A percentile compares a stretch with the other conserved stretches of the same genome.
phyloP scores from a whole-genome alignment of 1,284 basidiomycete genomes.

The Sporisorium iseilematis-ciliati region DNA sequence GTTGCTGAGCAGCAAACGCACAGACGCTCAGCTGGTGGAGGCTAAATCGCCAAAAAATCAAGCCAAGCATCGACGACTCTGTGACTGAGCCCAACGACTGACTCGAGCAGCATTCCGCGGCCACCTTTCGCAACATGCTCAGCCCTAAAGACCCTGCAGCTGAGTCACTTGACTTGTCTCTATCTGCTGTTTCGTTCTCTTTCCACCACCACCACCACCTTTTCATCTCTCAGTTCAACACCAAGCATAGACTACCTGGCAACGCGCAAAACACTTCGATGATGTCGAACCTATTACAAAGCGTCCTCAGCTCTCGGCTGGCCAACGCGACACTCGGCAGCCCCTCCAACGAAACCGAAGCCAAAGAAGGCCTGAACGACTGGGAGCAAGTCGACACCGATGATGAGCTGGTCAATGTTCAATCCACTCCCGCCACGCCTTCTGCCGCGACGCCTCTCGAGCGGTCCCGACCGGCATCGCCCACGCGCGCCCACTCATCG shows the following conservation, averaged over 20 bases:
- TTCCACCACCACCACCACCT: conserved; percentile 3
- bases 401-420: conserved; percentile 52
- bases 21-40: conserved; percentile 1
- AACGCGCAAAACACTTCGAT: no score
- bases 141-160: conserved; percentile 11
- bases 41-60: no score
- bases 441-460: conserved; percentile 47
- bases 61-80: no score
- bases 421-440: conserved; percentile 36
- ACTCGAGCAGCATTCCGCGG: neutral
- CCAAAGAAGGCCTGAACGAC: conserved; percentile 47
- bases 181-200: neutral
- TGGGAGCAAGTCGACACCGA: conserved; percentile 60
- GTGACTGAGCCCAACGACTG: no score
- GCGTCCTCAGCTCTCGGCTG: conserved; percentile 55
- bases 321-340: conserved; percentile 47
- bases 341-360: conserved; percentile 17
- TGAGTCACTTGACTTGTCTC: neutral
- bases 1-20: conserved; percentile 10
- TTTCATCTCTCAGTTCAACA: neutral
- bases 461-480: conserved; percentile 44
- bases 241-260: no score
- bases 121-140: no score
- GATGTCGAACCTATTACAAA: conserved; percentile 61
- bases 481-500: conserved; percentile 28